Conservation (phyloP, 805 yeast species). For the Candida schatavii region DNA sequence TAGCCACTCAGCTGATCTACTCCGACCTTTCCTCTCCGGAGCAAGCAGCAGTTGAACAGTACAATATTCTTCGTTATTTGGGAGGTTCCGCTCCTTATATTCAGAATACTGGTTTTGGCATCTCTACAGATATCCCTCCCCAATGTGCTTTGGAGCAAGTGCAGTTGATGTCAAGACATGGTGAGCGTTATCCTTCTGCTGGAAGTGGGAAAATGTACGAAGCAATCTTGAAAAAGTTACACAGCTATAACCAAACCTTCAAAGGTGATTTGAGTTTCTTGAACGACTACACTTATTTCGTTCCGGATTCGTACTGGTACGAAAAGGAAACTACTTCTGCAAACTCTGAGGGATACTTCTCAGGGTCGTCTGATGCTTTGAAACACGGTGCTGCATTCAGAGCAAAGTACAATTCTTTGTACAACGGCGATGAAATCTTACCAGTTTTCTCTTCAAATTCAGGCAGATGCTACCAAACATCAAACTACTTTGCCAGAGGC, state of each 20-base stretch:
- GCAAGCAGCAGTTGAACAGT: conserved; percentile 36
- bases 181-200: conserved; percentile 58
- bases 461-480: conserved; percentile 54
- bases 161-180: conserved; percentile 69
- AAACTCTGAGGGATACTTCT: conserved; percentile 41
- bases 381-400: conserved; percentile 50
- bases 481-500: conserved; percentile 56
- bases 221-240: conserved; percentile 23
- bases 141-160: conserved; percentile 58
- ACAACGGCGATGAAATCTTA: conserved; percentile 30
- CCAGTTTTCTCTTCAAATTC: conserved; percentile 57
- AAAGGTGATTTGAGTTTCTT: conserved; percentile 54
- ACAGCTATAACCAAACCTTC: conserved; percentile 24
- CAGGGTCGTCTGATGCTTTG: conserved; percentile 51
- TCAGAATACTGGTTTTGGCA: conserved; percentile 48
- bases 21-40: conserved; percentile 31
- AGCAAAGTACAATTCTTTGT: conserved; percentile 47
- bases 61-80: conserved; percentile 44
- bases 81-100: conserved; percentile 57
- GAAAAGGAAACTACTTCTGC: conserved; percentile 53
- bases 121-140: conserved; percentile 43
- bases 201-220: conserved; percentile 26
- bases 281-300: conserved; percentile 53
- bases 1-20: conserved; percentile 25
- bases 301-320: conserved; percentile 29